A percentile compares a stretch with the other conserved stretches of the same genome.
These are phyloP conservation scores for Neodidymelliopsis sp. DNA, from an alignment of 2,329 filamentous ascomycete species.

Conservation along the genomic window DNA sequence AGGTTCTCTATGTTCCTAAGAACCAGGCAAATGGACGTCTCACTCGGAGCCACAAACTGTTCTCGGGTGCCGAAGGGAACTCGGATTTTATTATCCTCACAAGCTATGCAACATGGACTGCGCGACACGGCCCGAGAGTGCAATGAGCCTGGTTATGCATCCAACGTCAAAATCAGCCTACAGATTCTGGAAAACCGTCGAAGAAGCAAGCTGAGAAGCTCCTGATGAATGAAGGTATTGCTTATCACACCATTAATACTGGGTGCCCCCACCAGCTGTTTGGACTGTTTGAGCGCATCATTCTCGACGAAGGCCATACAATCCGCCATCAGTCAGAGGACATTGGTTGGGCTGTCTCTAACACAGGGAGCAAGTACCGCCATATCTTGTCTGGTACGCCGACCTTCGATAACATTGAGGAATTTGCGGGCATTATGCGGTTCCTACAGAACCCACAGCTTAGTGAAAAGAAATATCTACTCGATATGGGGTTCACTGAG, in stretches of 20 bases:
- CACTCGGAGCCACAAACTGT: neutral
- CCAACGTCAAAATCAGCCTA: too few relatives aligned
- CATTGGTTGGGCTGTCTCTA: neutral
- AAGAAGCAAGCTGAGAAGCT: neutral
- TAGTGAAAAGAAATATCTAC: neutral
- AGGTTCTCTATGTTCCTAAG: neutral
- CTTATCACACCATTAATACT: neutral
- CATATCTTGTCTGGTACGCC: neutral
- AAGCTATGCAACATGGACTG: neutral
- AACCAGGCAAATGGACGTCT: neutral
- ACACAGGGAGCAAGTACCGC: neutral
- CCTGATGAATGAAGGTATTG: neutral
- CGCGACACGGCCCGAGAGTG: neutral
- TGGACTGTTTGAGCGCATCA: neutral
- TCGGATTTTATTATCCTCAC: neutral
- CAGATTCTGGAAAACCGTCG: too few relatives aligned
- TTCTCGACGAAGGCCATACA: neutral
- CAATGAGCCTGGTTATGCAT: neutral
- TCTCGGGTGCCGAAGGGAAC: neutral
- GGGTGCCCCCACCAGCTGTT: neutral
- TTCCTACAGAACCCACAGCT: neutral
- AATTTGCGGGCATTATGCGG: neutral
- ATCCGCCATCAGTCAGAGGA: neutral
- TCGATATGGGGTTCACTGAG: too few relatives aligned
- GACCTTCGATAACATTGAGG: neutral